Evolutionary conservation across 2,329 filamentous ascomycete species (phyloP).

Genomic region (Berkeleyomyces basicola): DNA sequence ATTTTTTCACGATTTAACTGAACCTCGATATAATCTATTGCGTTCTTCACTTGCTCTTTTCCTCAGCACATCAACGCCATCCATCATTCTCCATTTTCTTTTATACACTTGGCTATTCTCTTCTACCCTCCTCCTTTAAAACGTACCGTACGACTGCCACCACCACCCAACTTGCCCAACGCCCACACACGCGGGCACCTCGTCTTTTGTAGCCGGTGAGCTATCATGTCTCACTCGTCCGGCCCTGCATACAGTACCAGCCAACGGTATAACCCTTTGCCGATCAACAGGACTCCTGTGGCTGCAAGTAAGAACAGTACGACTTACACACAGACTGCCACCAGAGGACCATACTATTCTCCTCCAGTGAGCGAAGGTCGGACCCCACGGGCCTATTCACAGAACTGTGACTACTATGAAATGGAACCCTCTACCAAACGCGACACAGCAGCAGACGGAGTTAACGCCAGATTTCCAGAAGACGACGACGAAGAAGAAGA

Average conservation of each 20-base stretch:
- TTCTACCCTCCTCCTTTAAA: too few species aligned
- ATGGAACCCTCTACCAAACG: constrained; percentile 1
- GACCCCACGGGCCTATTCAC: constrained; percentile 4
- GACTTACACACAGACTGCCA: constrained; percentile 8
- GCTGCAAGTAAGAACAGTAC: background rate
- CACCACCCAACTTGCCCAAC: background rate
- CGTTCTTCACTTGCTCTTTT: background rate
- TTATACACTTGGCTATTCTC: too few species aligned
- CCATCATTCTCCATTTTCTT: too few species aligned
- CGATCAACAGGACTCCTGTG: background rate
- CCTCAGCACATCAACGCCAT: background rate
- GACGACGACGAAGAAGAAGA: constrained; percentile 2
- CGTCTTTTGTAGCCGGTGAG: constrained; percentile 13
- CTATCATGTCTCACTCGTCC: constrained; percentile 7
- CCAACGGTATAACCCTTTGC: background rate
- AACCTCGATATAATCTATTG: background rate
- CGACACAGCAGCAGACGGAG: constrained; percentile 6
- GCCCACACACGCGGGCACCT: background rate
- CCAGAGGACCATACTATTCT: constrained; percentile 12
- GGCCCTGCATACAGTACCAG: background rate
- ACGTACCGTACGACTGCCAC: too few species aligned
- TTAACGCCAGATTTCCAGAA: constrained; percentile 2
- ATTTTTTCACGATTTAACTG: background rate
- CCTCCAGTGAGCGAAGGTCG: constrained; percentile 11
- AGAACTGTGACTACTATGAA: constrained; percentile 12